These are phyloP conservation scores for Schwanniomyces pseudopolymorphus DNA, from an alignment of 805 yeast species.

Conservation along the genomic window DNA sequence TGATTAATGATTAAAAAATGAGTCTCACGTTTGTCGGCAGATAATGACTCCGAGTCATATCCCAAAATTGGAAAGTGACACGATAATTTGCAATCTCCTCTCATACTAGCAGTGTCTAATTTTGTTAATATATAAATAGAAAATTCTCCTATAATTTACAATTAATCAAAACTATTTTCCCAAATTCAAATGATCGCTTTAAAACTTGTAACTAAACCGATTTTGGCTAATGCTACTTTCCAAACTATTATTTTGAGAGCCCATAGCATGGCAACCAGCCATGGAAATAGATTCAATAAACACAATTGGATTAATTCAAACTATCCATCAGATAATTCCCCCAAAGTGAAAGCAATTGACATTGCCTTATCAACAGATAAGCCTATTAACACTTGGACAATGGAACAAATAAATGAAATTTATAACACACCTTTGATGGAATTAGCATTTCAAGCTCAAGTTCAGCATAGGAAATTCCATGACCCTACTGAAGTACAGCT, in stretches of 20 bases:
- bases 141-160: background rate
- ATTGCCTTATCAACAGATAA: constrained; percentile 10
- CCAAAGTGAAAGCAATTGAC: constrained; percentile 10
- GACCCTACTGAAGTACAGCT: constrained; percentile 70
- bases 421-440: constrained; percentile 68
- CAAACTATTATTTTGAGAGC: background rate
- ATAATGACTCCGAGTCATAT: background rate
- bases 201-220: background rate
- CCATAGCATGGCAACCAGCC: background rate
- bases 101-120: background rate
- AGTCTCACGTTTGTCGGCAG: background rate
- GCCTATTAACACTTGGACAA: constrained; percentile 53
- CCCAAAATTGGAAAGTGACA: background rate
- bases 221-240: background rate
- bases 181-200: too few relatives aligned
- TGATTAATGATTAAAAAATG: background rate
- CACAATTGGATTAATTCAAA: background rate
- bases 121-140: background rate
- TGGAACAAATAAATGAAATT: constrained; percentile 56
- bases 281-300: background rate
- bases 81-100: background rate
- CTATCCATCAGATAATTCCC: background rate
- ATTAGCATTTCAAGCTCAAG: constrained; percentile 56
- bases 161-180: too few relatives aligned
- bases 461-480: constrained; percentile 65